Evolutionary conservation across 2,329 filamentous ascomycete genomes (phyloP), one percentile per base, ranked within the genome.

Genomic region (Sporothrix brasiliensis): DNA sequence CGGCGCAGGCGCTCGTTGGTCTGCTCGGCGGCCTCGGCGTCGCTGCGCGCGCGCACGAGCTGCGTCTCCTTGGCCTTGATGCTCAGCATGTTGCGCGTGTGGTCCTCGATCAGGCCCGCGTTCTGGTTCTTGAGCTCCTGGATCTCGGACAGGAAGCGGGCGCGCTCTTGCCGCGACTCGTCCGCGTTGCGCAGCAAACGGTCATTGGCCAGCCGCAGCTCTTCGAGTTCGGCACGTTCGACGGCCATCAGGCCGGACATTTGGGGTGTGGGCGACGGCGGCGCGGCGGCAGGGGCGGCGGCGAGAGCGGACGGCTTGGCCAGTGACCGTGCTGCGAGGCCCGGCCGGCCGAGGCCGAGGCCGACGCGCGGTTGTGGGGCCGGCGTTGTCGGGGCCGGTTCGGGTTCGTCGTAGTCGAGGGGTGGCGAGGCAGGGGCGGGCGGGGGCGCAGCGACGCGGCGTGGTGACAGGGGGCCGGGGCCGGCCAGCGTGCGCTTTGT

Each of bases 51-150:
- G 58, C 95, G 90, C 11, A 98, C 94, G 5, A 99, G 86, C 76
- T 99, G 95, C 3, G 95, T 98, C 80, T 99, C 95, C 80, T 99
- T 99, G 16, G 95, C 95, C 79, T 98, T 98, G 82, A 99, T 96
- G 75, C 93, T 95, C 54, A 99, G 85, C 0, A 97, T 93, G 76
- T 99, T 94, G 63, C 94, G 87, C 0, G 95, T 99, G 79, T 98
- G 94, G 76, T 98, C 94, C 80, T 99, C 95, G 72, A 99, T 99
- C 47, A 99, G 85, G 73, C 95, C 91, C 30, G 95, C 95, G 77
- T 99, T 99, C 78, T 97, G 93, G 76, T 97, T 96, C 81, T 97
- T 96, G 41, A 99, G 86, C 80, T 98, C 95, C 75, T 94, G 91
- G 54, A 98, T 91, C 79, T 97, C 93, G 0, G 93, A 95, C 72